Evolutionary conservation across 129 eudicot genomes (phyloP).

Genomic region (Lonicera japonica): DNA sequence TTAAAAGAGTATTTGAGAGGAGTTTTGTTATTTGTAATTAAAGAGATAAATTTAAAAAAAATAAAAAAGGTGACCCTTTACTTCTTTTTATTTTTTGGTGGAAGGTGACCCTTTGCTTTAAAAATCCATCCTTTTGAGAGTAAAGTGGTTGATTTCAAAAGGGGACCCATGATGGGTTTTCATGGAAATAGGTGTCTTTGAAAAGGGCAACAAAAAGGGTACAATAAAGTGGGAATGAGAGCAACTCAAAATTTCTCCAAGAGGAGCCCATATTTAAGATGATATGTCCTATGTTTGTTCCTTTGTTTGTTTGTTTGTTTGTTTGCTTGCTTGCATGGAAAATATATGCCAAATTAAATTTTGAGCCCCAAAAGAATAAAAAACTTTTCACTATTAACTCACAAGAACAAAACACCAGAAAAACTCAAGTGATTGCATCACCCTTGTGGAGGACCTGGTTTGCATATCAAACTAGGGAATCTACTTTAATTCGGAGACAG

Average conservation of each 20-base stretch:
- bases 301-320: not conserved
- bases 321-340: constrained; percentile 6
- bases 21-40: too few relatives aligned
- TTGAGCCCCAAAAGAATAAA: constrained; percentile 9
- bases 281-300: too few relatives aligned
- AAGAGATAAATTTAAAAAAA: too few relatives aligned
- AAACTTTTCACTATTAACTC: constrained; percentile 7
- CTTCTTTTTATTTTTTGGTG: too few relatives aligned
- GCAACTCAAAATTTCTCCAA: constrained; percentile 1
- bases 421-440: not conserved
- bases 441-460: not conserved
- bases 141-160: too few relatives aligned
- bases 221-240: not conserved
- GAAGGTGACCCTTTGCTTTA: too few relatives aligned
- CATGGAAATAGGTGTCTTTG: not conserved
- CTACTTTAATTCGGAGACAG: not conserved
- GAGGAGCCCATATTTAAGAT: not conserved
- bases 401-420: not conserved
- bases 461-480: not conserved
- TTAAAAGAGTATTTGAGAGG: too few relatives aligned
- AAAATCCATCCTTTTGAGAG: too few relatives aligned
- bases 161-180: not conserved
- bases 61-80: too few relatives aligned
- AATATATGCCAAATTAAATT: constrained; percentile 4
- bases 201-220: not conserved